phyloP scores from a whole-genome alignment of 1,284 basidiomycete genomes.

The Tylopilus sp. region DNA sequence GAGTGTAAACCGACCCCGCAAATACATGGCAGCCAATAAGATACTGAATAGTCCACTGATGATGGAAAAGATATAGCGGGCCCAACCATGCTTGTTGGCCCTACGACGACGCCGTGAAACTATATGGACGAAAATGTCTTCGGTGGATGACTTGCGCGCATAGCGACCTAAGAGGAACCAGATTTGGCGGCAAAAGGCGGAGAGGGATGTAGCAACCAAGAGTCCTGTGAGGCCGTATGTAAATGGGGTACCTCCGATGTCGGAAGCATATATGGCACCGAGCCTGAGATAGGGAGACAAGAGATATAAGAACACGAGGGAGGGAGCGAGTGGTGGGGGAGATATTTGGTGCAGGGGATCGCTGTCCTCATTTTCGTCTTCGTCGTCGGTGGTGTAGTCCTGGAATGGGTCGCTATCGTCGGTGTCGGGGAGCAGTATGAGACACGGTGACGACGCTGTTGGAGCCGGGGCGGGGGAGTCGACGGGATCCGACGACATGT shows the following conservation, averaged over 20 bases:
- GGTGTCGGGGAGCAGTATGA: conserved; percentile 58
- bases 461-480: conserved; percentile 1
- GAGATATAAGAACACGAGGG: conserved; percentile 64
- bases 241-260: conserved; percentile 42
- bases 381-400: conserved; percentile 50
- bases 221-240: conserved; percentile 50
- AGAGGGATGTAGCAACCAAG: conserved; percentile 50
- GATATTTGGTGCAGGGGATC: conserved; percentile 37
- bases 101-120: conserved; percentile 55
- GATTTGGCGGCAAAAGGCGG: conserved; percentile 60
- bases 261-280: conserved; percentile 58
- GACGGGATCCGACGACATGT: conserved; percentile 21
- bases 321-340: conserved; percentile 52
- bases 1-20: conserved; percentile 49
- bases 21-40: conserved; percentile 55
- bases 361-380: conserved; percentile 37
- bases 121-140: conserved; percentile 59
- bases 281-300: conserved; percentile 65
- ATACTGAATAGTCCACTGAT: conserved; percentile 45
- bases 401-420: conserved; percentile 44
- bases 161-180: conserved; percentile 73
- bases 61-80: conserved; percentile 42
- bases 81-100: conserved; percentile 39
- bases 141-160: conserved; percentile 56
- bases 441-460: conserved; percentile 42